A percentile compares a stretch with the other conserved stretches of the same genome.
Conservation (phyloP, 345 rosid genomes). For the Cardiospermum halicacabum region DNA sequence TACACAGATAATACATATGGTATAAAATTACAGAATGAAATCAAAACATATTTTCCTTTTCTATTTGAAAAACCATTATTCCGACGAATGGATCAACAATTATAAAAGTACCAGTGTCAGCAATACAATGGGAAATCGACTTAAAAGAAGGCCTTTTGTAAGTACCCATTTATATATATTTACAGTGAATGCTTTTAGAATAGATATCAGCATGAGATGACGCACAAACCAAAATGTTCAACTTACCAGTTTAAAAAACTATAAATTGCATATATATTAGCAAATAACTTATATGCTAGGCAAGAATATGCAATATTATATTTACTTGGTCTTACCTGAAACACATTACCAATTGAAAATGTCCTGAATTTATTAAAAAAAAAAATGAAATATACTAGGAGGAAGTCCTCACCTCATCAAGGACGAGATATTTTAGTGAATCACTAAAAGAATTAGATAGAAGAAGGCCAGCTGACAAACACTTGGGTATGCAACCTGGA, state of each 20-base stretch:
- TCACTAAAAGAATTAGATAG: slow-evolving; percentile 47
- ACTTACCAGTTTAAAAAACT: not conserved
- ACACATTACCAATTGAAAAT: not conserved
- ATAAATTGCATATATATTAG: not conserved
- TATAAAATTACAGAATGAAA: not conserved
- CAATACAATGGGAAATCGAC: not conserved
- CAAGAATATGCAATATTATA: not conserved
- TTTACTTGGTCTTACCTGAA: not conserved
- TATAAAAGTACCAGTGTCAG: not conserved
- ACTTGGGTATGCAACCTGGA: slow-evolving; percentile 81
- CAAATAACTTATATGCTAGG: not conserved
- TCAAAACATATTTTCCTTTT: not conserved
- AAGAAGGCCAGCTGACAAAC: slow-evolving; percentile 64
- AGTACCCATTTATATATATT: not conserved
- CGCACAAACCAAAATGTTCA: not conserved
- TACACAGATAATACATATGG: not conserved
- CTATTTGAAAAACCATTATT: not conserved
- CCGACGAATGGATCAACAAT: not conserved
- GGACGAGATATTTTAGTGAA: slow-evolving; percentile 76
- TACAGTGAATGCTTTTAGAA: not conserved
- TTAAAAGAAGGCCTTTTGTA: not conserved
- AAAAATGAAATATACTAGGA: not conserved
- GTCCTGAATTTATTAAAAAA: not conserved
- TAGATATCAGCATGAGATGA: not conserved
- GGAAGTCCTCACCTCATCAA: slow-evolving; percentile 81